These are phyloP conservation scores for Eucalyptus cladocalyx DNA, from an alignment of 345 rosid species.

Conservation along the genomic window DNA sequence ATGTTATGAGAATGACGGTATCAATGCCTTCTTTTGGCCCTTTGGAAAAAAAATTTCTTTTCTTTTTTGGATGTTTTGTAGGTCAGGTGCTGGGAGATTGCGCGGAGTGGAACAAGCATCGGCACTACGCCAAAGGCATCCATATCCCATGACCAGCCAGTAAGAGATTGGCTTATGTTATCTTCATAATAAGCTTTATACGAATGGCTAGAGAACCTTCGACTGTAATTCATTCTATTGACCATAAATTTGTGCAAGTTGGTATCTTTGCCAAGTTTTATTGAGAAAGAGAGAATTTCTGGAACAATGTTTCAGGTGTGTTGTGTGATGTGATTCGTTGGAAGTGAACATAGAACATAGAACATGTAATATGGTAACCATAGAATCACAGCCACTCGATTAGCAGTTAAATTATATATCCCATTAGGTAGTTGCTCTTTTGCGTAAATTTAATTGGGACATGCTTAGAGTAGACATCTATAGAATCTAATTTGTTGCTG, in stretches of 20 bases:
- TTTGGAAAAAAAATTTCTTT: background rate
- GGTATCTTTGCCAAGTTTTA: background rate
- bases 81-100: constrained; percentile 97
- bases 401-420: background rate
- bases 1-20: background rate
- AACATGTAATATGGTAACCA: background rate
- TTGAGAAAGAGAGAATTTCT: background rate
- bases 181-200: background rate
- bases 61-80: constrained; percentile 1
- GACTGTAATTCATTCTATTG: background rate
- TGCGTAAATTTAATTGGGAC: background rate
- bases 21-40: background rate
- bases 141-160: constrained; percentile 92
- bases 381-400: background rate
- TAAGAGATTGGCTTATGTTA: constrained; percentile 6
- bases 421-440: background rate
- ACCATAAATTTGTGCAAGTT: background rate
- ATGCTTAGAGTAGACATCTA: background rate
- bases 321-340: background rate
- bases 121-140: constrained; percentile 76
- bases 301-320: background rate
- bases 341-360: background rate
- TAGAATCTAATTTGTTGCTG: background rate
- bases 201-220: background rate
- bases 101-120: constrained; percentile 34